Base-by-base conservation (phyloP, 805 yeast species). In the Saturnispora besseyi region DNA sequence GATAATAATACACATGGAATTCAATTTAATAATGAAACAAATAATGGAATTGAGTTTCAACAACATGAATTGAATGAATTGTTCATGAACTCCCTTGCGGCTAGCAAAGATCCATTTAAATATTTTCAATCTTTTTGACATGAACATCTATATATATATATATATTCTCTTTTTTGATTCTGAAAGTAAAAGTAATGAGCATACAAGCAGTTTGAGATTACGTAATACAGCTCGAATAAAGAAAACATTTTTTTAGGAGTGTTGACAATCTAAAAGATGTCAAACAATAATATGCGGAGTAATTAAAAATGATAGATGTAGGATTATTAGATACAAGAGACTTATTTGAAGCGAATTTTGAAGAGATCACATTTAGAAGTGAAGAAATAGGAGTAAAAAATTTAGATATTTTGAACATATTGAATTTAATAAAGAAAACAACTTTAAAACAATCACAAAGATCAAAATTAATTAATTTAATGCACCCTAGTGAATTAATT, bases 121-220 rank as follows among this genome's bases (percentile, higher is more conserved):
- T 46, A 21, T 21, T 41, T 46, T 26, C 41, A 41, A 24, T 15
- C 44, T n/a, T 46, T 46, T 40, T 46, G 24, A 46, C n/a, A 9
- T 22, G 18, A 36, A 22, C 13, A 36, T 26, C n/a, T 15, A n/a
- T 15, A 13, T 24, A 18, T 41, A 7, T 12, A 9, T 41, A 9
- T 38, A 21, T 22, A 12, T 36, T 4, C 4, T 15, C 24, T 9
- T 13, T 36, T 36, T 36, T 15, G 21, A 18, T 18, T 36, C 24
- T 18, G 9, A 26, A 26, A 26, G 9, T 26, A 26, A 6, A 26
- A 26, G 29, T 26, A 5, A 26, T 3, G 29, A 26, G 29, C 29
- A 26, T 26, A 26, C 29, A 26, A 26, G 6, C 6, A 6, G 9
- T 26, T 6, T 26, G 1, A 6, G 29, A 26, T 26, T 26, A 26